Evolutionary conservation across 345 rosid species (phyloP).

Genomic region (Nephelium lappaceum): DNA sequence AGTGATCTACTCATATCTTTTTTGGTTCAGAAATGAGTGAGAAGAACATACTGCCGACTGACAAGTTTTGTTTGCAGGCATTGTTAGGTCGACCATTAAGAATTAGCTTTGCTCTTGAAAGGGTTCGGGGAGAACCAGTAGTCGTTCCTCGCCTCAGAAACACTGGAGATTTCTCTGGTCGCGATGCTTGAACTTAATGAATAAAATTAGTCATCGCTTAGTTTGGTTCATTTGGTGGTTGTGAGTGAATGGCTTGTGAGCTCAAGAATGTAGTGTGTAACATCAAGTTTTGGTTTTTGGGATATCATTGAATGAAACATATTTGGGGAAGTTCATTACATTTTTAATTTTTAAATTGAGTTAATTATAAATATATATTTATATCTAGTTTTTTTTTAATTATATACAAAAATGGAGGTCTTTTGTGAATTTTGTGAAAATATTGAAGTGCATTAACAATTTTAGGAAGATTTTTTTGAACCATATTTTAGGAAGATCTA

Average conservation of each 20-base stretch:
- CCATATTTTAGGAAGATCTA: no score
- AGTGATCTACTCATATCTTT: background rate
- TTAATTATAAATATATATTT: no score
- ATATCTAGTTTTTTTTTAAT: no score
- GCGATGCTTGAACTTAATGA: constrained; percentile 7
- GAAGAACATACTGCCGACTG: constrained; percentile 3
- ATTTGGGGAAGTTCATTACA: no score
- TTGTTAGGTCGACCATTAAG: constrained; percentile 80
- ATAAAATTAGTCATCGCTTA: background rate
- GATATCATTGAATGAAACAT: background rate
- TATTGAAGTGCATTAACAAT: no score
- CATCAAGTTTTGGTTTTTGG: background rate
- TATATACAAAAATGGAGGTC: no score
- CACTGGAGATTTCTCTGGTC: constrained; percentile 6
- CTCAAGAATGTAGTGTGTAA: background rate
- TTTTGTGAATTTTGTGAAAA: no score
- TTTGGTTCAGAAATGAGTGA: background rate
- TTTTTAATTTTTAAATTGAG: no score
- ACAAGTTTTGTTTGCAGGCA: constrained; percentile 50
- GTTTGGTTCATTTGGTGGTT: constrained; percentile 1
- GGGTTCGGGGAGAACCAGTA: constrained; percentile 81
- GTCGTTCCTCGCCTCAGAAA: constrained; percentile 68
- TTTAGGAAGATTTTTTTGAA: no score
- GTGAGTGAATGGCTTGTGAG: background rate
- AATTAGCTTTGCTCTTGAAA: constrained; percentile 69